Evolutionary conservation across 73 alveolate genomes (phyloP).

Genomic region (Paramecium pentaurelia): DNA sequence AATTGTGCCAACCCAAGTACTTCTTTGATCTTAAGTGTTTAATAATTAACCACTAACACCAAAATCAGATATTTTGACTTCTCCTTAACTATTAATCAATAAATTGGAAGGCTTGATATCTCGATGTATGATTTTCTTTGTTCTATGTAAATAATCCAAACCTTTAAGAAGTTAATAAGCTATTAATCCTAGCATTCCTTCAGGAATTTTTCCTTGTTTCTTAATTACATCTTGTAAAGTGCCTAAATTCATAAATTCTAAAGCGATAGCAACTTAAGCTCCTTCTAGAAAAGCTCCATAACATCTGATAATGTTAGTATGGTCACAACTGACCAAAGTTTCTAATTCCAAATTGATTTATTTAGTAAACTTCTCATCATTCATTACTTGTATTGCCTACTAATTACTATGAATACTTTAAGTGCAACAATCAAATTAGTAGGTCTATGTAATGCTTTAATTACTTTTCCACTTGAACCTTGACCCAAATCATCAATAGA

Average conservation of each 20-base stretch:
- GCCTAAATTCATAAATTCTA: slow-evolving; percentile 97
- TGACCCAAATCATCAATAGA: slow-evolving; percentile 66
- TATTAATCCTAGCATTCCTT: slow-evolving; percentile 82
- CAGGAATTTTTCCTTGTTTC: slow-evolving; percentile 80
- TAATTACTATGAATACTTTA: slow-evolving; percentile 56
- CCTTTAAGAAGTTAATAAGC: slow-evolving; percentile 79
- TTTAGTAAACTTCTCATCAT: slow-evolving; percentile 59
- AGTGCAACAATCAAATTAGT: slow-evolving; percentile 72
- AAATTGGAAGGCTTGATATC: slow-evolving; percentile 89
- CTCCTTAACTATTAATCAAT: slow-evolving; percentile 75
- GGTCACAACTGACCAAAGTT: slow-evolving; percentile 79
- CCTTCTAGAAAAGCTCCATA: slow-evolving; percentile 91
- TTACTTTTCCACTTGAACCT: slow-evolving; percentile 76
- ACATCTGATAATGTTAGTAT: slow-evolving; percentile 83
- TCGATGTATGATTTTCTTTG: slow-evolving; percentile 83
- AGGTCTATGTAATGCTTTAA: slow-evolving; percentile 68
- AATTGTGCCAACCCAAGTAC: slow-evolving; percentile 90
- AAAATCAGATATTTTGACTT: slow-evolving; percentile 87
- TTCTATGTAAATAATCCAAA: slow-evolving; percentile 76
- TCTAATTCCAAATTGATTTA: slow-evolving; percentile 68
- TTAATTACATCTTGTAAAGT: slow-evolving; percentile 73
- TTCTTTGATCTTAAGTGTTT: slow-evolving; percentile 53
- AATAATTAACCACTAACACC: slow-evolving; percentile 69
- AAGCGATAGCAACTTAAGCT: slow-evolving; percentile 82
- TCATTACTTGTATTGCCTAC: slow-evolving; percentile 18